phyloP scores from a whole-genome alignment of 1,284 basidiomycete species.

The Heterobasidion occidentale region DNA sequence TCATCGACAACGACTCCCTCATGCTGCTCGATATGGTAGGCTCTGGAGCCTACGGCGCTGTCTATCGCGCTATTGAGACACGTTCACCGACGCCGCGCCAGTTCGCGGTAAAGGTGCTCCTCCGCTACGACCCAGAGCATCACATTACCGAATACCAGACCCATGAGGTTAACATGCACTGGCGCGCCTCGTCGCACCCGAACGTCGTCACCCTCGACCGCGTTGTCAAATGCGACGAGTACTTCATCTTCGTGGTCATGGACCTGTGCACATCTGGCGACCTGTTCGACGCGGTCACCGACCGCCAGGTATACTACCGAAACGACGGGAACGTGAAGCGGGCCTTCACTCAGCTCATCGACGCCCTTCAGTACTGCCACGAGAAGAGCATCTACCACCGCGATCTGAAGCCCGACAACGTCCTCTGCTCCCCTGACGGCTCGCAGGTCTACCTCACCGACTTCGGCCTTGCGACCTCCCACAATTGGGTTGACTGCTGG shows the following conservation, averaged over 20 bases:
- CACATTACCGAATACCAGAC: neutral
- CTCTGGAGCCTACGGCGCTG: constrained; percentile 43
- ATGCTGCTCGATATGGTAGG: constrained; percentile 15
- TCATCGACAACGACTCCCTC: constrained; percentile 8
- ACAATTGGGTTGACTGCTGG: constrained; percentile 40
- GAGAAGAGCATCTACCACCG: constrained; percentile 55
- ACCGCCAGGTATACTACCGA: constrained; percentile 36
- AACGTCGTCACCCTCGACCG: constrained; percentile 54
- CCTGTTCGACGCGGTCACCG: constrained; percentile 55
- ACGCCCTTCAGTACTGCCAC: constrained; percentile 58
- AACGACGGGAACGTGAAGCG: constrained; percentile 41
- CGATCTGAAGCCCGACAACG: constrained; percentile 73
- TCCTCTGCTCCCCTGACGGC: constrained; percentile 43
- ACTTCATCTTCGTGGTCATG: constrained; percentile 51
- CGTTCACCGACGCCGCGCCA: constrained; percentile 11
- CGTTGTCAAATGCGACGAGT: constrained; percentile 46
- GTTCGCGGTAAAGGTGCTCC: constrained; percentile 53
- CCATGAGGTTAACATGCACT: constrained; percentile 35
- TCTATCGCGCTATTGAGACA: constrained; percentile 32
- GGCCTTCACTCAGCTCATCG: constrained; percentile 53
- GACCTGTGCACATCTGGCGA: constrained; percentile 60
- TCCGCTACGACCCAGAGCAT: constrained; percentile 35
- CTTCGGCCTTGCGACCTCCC: constrained; percentile 61
- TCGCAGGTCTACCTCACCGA: constrained; percentile 49
- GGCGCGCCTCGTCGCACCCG: constrained; percentile 46